Evolutionary conservation across 2,329 filamentous ascomycete genomes (phyloP).

Genomic region (Pleoardoris graminearum): DNA sequence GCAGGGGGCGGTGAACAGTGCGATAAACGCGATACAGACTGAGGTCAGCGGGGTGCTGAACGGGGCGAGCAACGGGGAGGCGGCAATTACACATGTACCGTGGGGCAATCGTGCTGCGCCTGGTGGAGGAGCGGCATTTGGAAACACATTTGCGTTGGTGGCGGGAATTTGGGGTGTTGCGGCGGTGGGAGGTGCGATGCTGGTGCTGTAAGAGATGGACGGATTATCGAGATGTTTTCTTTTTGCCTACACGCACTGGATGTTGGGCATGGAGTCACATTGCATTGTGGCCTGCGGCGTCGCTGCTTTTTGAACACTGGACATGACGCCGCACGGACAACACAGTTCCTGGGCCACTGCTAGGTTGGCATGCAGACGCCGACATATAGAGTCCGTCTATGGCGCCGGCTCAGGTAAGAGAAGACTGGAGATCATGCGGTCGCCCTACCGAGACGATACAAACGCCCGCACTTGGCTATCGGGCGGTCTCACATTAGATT

Average conservation of each 20-base stretch:
- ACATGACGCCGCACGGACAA: too few relatives aligned
- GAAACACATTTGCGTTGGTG: background rate
- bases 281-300: too few relatives aligned
- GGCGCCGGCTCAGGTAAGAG: background rate
- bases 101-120: background rate
- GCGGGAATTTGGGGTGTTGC: conserved; percentile 1
- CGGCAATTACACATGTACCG: background rate
- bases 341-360: too few relatives aligned
- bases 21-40: background rate
- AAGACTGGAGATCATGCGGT: background rate
- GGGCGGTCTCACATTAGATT: background rate
- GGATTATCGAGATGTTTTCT: too few relatives aligned
- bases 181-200: background rate
- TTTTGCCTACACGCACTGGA: too few relatives aligned
- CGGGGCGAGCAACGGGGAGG: background rate
- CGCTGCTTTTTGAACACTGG: background rate
- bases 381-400: too few relatives aligned
- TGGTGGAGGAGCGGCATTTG: background rate
- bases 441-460: background rate
- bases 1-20: background rate
- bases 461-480: too few relatives aligned
- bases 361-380: too few relatives aligned
- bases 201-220: background rate
- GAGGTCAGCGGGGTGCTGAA: background rate
- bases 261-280: background rate